These are phyloP conservation scores for Coemansia guatemalensis DNA, from an alignment of 192 early-diverging fungal species.

Conservation along the genomic window DNA sequence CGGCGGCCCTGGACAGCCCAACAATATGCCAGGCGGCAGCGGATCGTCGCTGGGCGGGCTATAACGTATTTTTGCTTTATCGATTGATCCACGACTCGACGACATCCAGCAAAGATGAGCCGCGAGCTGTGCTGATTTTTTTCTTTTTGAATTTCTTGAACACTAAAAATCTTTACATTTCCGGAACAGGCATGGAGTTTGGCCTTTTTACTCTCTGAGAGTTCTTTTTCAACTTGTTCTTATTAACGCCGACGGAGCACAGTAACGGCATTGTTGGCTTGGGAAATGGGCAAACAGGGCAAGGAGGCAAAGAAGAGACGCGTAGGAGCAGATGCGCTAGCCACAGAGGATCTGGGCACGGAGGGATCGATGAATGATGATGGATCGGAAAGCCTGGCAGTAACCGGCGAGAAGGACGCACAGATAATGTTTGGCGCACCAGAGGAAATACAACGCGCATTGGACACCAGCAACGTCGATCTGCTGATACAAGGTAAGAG, in stretches of 20 bases:
- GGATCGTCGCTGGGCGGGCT: conserved; percentile 41
- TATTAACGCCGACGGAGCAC: not conserved
- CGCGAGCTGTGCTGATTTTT: not conserved
- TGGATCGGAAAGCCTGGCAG: not conserved
- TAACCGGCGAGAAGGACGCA: conserved; percentile 16
- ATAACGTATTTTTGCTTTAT: conserved; percentile 10
- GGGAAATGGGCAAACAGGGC: conserved; percentile 8
- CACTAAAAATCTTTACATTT: conserved; percentile 4
- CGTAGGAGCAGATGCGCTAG: not conserved
- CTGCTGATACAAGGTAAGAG: conserved; percentile 51
- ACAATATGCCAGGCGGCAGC: conserved; percentile 27
- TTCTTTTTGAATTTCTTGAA: not conserved
- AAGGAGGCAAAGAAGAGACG: conserved; percentile 21
- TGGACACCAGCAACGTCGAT: conserved; percentile 34
- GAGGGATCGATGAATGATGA: not conserved
- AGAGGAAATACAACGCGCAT: conserved; percentile 31
- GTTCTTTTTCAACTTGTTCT: not conserved
- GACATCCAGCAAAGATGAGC: not conserved
- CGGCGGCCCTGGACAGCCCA: conserved; percentile 13
- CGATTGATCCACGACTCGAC: not conserved
- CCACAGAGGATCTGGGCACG: not conserved
- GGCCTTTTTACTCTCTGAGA: not conserved
- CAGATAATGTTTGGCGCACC: conserved; percentile 36
- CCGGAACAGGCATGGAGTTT: not conserved
- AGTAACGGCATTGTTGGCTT: not conserved